Evolutionary conservation across 495 filamentous ascomycete species (phyloP).

Genomic region (Talaromyces trachyspermus): DNA sequence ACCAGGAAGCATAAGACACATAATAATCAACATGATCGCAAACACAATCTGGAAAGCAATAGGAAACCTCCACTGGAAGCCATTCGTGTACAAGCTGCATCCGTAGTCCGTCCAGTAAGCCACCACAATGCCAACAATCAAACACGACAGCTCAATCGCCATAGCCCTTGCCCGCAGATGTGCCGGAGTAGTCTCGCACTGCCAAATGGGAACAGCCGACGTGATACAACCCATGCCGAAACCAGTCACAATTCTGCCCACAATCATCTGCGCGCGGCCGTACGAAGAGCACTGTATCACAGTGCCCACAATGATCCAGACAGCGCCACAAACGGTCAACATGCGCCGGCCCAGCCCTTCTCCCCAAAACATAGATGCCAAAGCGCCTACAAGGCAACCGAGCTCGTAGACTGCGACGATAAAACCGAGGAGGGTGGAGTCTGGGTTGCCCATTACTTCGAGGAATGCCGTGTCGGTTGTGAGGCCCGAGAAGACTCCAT

Average conservation of each 20-base stretch:
- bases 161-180: slow-evolving; percentile 63
- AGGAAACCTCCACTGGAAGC: slow-evolving; percentile 50
- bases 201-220: slow-evolving; percentile 67
- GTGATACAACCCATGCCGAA: slow-evolving; percentile 60
- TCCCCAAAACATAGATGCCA: slow-evolving; percentile 62
- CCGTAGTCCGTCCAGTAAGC: slow-evolving; percentile 56
- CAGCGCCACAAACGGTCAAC: slow-evolving; percentile 63
- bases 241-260: slow-evolving; percentile 60
- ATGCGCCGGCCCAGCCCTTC: slow-evolving; percentile 61
- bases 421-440: slow-evolving; percentile 6
- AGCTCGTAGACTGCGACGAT: slow-evolving; percentile 59
- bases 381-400: slow-evolving; percentile 65
- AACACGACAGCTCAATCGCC: slow-evolving; percentile 69
- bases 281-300: slow-evolving; percentile 55
- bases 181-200: slow-evolving; percentile 68
- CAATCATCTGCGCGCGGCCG: slow-evolving; percentile 53
- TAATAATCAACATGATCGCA: slow-evolving; percentile 44
- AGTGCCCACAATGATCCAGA: slow-evolving; percentile 63
- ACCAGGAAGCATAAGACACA: slow-evolving; percentile 59
- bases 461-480: slow-evolving; percentile 6
- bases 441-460: slow-evolving; percentile 5
- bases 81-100: slow-evolving; percentile 37
- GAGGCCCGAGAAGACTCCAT: slow-evolving; percentile 7
- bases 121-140: slow-evolving; percentile 64
- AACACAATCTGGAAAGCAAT: slow-evolving; percentile 54